phyloP scores from a whole-genome alignment of 2,329 filamentous ascomycete genomes.

The Xenosphaeropsis pyriputrescens region DNA sequence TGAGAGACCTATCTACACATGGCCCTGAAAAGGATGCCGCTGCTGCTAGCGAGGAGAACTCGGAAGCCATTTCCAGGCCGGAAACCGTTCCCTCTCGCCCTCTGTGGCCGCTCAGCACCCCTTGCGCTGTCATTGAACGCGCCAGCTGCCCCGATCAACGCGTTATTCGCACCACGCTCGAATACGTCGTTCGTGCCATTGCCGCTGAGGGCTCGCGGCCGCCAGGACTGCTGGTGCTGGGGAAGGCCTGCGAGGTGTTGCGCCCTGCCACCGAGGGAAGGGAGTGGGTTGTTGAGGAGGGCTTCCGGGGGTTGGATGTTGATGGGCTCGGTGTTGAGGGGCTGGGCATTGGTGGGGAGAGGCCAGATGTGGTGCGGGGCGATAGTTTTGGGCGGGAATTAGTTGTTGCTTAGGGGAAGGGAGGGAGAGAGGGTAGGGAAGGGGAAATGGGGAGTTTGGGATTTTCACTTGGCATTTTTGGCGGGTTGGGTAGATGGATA shows the following conservation, averaged over 20 bases:
- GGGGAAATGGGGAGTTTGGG: no score
- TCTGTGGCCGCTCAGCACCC: constrained; percentile 62
- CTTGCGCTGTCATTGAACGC: constrained; percentile 84
- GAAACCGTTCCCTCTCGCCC: constrained; percentile 17
- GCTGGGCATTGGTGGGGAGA: not conserved
- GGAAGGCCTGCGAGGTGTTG: constrained; percentile 68
- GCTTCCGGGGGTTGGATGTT: constrained; percentile 58
- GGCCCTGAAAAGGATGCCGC: constrained; percentile 16
- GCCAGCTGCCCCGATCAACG: constrained; percentile 91
- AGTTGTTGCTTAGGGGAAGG: not conserved
- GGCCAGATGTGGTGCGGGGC: not conserved
- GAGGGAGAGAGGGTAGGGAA: no score
- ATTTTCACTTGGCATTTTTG: no score
- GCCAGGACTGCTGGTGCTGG: constrained; percentile 77
- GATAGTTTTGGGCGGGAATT: not conserved
- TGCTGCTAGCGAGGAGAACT: constrained; percentile 11
- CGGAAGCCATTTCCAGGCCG: no score
- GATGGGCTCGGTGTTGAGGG: constrained; percentile 7
- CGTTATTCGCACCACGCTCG: constrained; percentile 76
- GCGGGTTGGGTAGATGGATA: no score
- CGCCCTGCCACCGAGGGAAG: constrained; percentile 38
- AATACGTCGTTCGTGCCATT: constrained; percentile 65
- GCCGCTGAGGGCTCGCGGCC: constrained; percentile 82
- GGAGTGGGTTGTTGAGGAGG: constrained; percentile 78
- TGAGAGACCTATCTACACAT: constrained; percentile 50